phyloP scores from a whole-genome alignment of 2,329 filamentous ascomycete genomes.

The Piedraia hortae region DNA sequence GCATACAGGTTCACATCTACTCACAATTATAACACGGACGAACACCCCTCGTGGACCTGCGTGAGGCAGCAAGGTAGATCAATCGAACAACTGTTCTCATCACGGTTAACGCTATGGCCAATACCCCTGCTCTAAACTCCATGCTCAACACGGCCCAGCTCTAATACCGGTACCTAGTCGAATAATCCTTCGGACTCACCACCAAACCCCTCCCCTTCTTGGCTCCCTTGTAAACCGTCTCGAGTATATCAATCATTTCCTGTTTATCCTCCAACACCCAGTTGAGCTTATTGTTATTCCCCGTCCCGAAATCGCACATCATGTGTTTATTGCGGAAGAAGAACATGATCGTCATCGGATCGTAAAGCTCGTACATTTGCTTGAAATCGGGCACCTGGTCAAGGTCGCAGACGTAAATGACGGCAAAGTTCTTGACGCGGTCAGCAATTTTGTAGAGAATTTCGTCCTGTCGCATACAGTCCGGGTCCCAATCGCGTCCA shows the following conservation, averaged over 20 bases:
- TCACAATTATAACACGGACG: no score
- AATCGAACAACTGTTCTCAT: no score
- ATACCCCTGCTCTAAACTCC: no score
- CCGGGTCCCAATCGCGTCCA: conserved; percentile 58
- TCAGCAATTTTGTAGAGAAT: conserved; percentile 87
- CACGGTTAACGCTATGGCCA: no score
- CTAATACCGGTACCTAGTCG: conserved; percentile 40
- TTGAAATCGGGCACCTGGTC: conserved; percentile 83
- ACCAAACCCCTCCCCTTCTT: conserved; percentile 95
- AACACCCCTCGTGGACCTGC: no score
- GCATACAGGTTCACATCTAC: no score
- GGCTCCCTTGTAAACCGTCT: conserved; percentile 92
- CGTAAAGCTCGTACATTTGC: conserved; percentile 62
- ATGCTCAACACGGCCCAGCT: neutral
- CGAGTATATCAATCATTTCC: conserved; percentile 92
- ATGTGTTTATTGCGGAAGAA: conserved; percentile 98
- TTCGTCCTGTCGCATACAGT: conserved; percentile 68
- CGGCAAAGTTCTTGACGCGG: conserved; percentile 74
- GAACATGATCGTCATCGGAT: conserved; percentile 87
- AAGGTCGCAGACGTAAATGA: conserved; percentile 82
- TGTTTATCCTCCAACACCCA: conserved; percentile 95
- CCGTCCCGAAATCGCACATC: conserved; percentile 93
- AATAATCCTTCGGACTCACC: conserved; percentile 75
- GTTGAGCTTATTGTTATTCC: conserved; percentile 96
- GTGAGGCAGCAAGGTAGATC: no score